Evolutionary conservation across 1,139 yeast genomes (phyloP).

Genomic region (Komagataea norvegica): DNA sequence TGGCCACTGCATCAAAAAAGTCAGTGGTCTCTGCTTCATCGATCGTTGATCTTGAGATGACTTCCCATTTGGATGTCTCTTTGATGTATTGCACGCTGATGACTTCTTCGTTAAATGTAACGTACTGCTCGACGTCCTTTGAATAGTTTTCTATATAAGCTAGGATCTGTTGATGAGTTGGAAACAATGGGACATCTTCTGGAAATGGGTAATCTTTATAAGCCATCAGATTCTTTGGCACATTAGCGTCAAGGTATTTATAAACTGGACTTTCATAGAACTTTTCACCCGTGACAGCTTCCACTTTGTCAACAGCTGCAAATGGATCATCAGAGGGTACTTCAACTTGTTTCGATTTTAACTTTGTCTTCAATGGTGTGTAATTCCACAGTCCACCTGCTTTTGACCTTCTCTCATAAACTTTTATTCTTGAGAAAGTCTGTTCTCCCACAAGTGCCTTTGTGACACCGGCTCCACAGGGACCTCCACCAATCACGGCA

Average conservation of each 20-base stretch:
- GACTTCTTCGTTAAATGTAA: conserved; percentile 34
- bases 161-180: conserved; percentile 45
- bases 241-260: conserved; percentile 52
- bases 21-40: conserved; percentile 27
- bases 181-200: conserved; percentile 42
- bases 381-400: conserved; percentile 57
- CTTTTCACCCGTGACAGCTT: conserved; percentile 18
- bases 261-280: conserved; percentile 32
- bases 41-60: conserved; percentile 25
- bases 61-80: conserved; percentile 28
- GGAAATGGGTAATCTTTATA: conserved; percentile 47
- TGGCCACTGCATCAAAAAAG: conserved; percentile 44
- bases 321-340: conserved; percentile 24
- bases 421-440: conserved; percentile 39
- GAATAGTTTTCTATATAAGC: conserved; percentile 45
- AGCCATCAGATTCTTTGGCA: conserved; percentile 54
- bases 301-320: conserved; percentile 11
- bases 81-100: conserved; percentile 11
- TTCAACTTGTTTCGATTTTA: conserved; percentile 10
- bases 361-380: conserved; percentile 23
- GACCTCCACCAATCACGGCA: conserved; percentile 65
- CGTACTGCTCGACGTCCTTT: conserved; percentile 29
- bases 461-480: conserved; percentile 57
- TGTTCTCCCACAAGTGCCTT: conserved; percentile 47
- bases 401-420: conserved; percentile 45